Evolutionary conservation across 2,329 filamentous ascomycete species (phyloP), one percentile per base, ranked within the genome.

Genomic region (Trichoderma koningiopsis): DNA sequence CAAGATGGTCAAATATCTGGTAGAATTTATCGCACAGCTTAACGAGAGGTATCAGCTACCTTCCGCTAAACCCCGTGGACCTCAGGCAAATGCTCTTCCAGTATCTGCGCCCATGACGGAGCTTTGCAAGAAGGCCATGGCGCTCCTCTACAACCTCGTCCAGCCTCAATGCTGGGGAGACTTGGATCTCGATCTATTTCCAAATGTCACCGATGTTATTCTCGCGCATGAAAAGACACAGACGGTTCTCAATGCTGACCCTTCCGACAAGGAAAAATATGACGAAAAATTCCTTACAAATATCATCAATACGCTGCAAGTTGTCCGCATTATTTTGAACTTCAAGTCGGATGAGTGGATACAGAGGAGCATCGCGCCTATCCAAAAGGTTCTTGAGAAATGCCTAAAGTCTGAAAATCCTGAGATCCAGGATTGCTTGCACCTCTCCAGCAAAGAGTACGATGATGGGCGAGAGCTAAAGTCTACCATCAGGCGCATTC

Each of bases 311-410:
- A 94, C 94, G 1, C 85, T 99, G 16, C 94, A 98, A 78, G 92
- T 98, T 52, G 85, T 99, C 70, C 92, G 95, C 59, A 92, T 97
- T 70, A 89, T 99, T 59, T 85, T 98, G 70, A 93, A 96, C 74
- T 90, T 91, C 72, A 96, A 97, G 79, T 84, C 92, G 0, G 91
- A 97, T 75, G 93, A 97, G 3, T 99, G 96, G 96, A 90, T 98
- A 47, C 82, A 94, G 64, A 89, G 89, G 75, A 92, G 93, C 72
- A 87, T 97, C 74, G 81, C 90, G 0, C 84, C 89, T 33, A 85
- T 98, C 33, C 93, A 97, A 78, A 97, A 93, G 77, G 88, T 98
- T 14, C 81, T 98, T 16, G 94, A 97, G 72, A 97, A 97, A 81
- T 89, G 92, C 14, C 82, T 99, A 66, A 93, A 92, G 75, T 95